phyloP scores from a whole-genome alignment of 2,329 filamentous ascomycete species.

The Nemania serpens region DNA sequence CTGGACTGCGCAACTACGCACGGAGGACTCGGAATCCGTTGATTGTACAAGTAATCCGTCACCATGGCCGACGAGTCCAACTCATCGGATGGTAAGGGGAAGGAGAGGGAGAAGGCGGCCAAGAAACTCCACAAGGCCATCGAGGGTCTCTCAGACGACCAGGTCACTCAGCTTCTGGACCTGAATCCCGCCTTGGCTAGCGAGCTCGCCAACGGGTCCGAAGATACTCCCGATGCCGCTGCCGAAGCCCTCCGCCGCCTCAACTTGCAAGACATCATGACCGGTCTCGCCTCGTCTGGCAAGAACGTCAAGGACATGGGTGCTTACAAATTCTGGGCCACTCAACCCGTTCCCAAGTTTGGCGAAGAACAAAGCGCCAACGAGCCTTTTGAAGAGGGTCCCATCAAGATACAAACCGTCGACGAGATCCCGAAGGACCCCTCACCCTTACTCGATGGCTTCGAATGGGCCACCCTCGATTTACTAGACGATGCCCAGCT shows the following conservation, averaged over 20 bases:
- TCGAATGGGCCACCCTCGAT: conserved; percentile 94
- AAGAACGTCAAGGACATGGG: conserved; percentile 97
- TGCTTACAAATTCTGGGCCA: conserved; percentile 98
- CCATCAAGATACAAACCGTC: conserved; percentile 78
- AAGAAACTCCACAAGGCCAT: conserved; percentile 62
- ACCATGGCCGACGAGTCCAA: conserved; percentile 64
- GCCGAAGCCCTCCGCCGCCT: conserved; percentile 64
- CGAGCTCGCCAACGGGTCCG: conserved; percentile 52
- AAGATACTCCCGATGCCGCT: conserved; percentile 42
- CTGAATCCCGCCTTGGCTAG: conserved; percentile 75
- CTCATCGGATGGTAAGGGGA: conserved; percentile 55
- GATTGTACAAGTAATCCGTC: neutral
- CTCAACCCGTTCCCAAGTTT: conserved; percentile 91
- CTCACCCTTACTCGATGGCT: conserved; percentile 75
- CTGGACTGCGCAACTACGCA: neutral
- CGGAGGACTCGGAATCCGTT: neutral
- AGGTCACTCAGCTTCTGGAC: conserved; percentile 68
- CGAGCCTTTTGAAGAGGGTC: conserved; percentile 71
- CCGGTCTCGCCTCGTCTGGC: conserved; percentile 73
- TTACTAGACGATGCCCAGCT: conserved; percentile 77
- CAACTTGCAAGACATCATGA: conserved; percentile 73
- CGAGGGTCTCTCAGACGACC: conserved; percentile 57
- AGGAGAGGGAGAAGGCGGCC: conserved; percentile 51
- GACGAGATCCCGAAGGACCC: conserved; percentile 81
- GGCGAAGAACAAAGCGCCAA: conserved; percentile 59